Evolutionary conservation across 2,329 filamentous ascomycete genomes (phyloP).

Genomic region (Aspergillus floridensis): DNA sequence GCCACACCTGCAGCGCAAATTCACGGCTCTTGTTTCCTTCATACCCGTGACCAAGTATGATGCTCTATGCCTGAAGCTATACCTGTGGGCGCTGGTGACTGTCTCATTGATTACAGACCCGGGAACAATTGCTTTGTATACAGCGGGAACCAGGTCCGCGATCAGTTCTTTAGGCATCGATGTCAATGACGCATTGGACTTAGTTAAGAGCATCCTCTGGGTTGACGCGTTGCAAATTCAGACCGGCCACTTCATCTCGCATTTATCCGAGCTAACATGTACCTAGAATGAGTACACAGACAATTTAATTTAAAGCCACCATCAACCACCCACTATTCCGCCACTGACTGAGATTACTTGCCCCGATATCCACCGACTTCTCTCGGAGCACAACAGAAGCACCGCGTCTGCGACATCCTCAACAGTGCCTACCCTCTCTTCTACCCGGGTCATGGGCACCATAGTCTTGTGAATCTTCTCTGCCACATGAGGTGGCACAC

Average conservation of each 20-base stretch:
- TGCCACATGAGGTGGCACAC: neutral
- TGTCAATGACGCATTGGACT: neutral
- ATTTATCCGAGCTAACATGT: neutral
- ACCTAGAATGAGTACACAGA: neutral
- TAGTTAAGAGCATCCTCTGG: neutral
- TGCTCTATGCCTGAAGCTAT: neutral
- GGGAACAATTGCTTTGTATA: neutral
- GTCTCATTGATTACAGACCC: neutral
- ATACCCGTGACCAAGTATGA: neutral
- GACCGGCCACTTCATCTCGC: neutral
- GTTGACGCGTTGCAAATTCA: neutral
- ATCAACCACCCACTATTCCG: conserved; percentile 6
- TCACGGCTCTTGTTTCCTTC: neutral
- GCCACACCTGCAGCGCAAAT: neutral
- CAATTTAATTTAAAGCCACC: neutral
- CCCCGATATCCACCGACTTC: conserved; percentile 11
- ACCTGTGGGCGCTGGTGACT: conserved; percentile 1
- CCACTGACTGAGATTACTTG: conserved; percentile 11
- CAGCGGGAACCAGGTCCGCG: neutral
- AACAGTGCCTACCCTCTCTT: conserved; percentile 3
- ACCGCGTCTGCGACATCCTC: conserved; percentile 9
- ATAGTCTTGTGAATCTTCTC: conserved; percentile 1
- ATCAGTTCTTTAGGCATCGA: neutral
- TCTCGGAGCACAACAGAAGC: conserved; percentile 4
- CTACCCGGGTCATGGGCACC: conserved; percentile 1